Conservation (phyloP, 2,329 filamentous ascomycete species). For the Ceratocystis smalleyi region DNA sequence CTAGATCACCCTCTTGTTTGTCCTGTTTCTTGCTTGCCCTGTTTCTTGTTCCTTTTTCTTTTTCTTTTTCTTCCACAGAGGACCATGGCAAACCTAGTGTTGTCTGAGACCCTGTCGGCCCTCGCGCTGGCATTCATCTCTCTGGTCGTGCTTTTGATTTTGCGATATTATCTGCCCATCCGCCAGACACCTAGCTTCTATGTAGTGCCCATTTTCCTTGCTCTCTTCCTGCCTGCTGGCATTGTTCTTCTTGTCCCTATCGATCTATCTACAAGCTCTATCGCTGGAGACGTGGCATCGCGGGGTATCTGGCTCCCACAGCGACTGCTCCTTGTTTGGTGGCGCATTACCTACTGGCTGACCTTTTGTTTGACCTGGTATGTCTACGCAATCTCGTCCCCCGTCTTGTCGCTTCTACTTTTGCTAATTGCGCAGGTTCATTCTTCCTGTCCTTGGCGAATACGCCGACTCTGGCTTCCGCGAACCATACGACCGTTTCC, state of each 20-base stretch:
- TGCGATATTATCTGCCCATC: slow-evolving; percentile 80
- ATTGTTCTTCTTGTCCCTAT: slow-evolving; percentile 88
- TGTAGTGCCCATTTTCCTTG: slow-evolving; percentile 82
- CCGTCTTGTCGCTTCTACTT: background rate
- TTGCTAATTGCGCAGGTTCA: slow-evolving; percentile 44
- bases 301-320: slow-evolving; percentile 79
- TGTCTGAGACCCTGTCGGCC: slow-evolving; percentile 64
- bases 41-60: background rate
- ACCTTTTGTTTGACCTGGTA: slow-evolving; percentile 92
- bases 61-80: too few species aligned
- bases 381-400: slow-evolving; percentile 19
- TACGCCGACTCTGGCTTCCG: slow-evolving; percentile 90
- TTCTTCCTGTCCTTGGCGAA: slow-evolving; percentile 83
- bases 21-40: background rate
- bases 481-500: slow-evolving; percentile 62
- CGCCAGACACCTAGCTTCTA: slow-evolving; percentile 83
- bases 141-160: slow-evolving; percentile 61
- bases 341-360: slow-evolving; percentile 94
- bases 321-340: slow-evolving; percentile 64
- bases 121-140: slow-evolving; percentile 60
- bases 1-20: background rate
- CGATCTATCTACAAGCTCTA: slow-evolving; percentile 76
- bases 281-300: slow-evolving; percentile 51
- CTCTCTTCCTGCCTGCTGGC: slow-evolving; percentile 80
- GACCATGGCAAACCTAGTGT: slow-evolving; percentile 31